phyloP scores from a whole-genome alignment of 169 alveolate genomes.

The Plasmodium vivax region DNA sequence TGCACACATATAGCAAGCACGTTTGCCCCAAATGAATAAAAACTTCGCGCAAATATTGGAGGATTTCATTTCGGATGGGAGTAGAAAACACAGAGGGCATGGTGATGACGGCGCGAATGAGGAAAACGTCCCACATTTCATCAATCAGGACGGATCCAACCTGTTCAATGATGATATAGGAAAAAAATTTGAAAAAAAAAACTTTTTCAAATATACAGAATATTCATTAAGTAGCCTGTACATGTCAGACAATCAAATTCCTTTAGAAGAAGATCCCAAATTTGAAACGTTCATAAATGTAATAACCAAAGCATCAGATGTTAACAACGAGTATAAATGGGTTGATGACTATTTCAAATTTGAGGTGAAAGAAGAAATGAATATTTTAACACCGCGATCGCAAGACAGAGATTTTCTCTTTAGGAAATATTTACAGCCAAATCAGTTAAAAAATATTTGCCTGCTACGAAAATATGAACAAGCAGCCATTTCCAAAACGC shows the following conservation, averaged over 20 bases:
- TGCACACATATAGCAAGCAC: background rate
- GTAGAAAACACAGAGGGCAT: background rate
- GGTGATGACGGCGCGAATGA: background rate
- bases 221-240: conserved; percentile 72
- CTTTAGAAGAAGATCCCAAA: conserved; percentile 36
- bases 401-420: conserved; percentile 36
- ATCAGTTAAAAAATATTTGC: conserved; percentile 41
- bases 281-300: conserved; percentile 55
- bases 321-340: conserved; percentile 59
- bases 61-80: background rate
- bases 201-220: conserved; percentile 60
- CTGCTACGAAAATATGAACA: conserved; percentile 54
- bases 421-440: conserved; percentile 70
- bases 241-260: conserved; percentile 26
- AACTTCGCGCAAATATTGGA: conserved; percentile 19
- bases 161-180: conserved; percentile 1
- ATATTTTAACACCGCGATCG: conserved; percentile 44
- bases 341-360: conserved; percentile 52
- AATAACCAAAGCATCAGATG: conserved; percentile 68
- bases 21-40: background rate
- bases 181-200: conserved; percentile 14
- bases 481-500: conserved; percentile 40
- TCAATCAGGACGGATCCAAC: background rate
- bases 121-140: background rate
- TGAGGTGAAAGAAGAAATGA: conserved; percentile 27